Percentiles rank a stretch among this genome's conserved stretches.
phyloP scores from a whole-genome alignment of 257 asterid genomes.

The Ballota nigra region DNA sequence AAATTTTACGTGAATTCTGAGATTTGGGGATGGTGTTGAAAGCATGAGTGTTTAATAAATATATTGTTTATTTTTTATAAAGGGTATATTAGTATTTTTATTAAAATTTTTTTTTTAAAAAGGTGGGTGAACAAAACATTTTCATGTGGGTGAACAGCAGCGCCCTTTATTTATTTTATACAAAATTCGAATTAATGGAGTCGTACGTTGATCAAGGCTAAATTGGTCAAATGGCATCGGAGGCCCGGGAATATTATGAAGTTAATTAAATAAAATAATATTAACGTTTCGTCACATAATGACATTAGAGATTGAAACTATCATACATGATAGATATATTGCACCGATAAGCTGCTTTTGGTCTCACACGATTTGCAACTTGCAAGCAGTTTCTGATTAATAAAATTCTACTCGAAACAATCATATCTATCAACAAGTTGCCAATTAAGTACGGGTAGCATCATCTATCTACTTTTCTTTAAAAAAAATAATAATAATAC shows the following conservation, averaged over 20 bases:
- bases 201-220: neutral
- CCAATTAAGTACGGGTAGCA: neutral
- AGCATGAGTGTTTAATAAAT: too few relatives aligned
- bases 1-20: too few relatives aligned
- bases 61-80: too few relatives aligned
- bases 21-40: too few relatives aligned
- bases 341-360: constrained; percentile 13
- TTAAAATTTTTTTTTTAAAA: too few relatives aligned
- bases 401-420: constrained; percentile 1
- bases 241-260: neutral
- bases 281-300: neutral
- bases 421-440: neutral
- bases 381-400: neutral
- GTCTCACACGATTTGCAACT: neutral
- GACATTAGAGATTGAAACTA: neutral
- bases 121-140: too few relatives aligned
- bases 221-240: neutral
- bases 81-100: too few relatives aligned
- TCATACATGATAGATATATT: neutral
- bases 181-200: neutral
- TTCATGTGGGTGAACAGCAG: too few relatives aligned
- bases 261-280: neutral
- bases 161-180: neutral
- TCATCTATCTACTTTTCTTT: neutral
- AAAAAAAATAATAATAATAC: too few relatives aligned